Percentiles rank a stretch among this genome's conserved stretches.
These are phyloP conservation scores for Trichoderma guizhouense DNA, from an alignment of 2,329 filamentous ascomycete species.

Conservation along the genomic window DNA sequence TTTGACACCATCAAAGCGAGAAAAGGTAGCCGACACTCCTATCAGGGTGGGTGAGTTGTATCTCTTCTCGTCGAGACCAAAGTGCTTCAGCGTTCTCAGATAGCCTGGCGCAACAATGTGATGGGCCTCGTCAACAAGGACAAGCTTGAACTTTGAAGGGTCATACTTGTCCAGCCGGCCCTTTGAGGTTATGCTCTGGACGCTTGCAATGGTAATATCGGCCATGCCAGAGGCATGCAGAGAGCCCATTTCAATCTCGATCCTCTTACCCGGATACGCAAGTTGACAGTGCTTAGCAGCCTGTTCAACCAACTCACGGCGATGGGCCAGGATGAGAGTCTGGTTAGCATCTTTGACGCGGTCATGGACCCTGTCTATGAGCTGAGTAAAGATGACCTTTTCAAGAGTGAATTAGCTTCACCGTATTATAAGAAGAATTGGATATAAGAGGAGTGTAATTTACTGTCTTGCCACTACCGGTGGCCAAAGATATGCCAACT, in stretches of 20 bases:
- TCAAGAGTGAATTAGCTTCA: not conserved
- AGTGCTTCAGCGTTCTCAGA: constrained; percentile 70
- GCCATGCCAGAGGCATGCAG: constrained; percentile 72
- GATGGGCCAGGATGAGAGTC: constrained; percentile 88
- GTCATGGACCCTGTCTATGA: constrained; percentile 73
- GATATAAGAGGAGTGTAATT: not conserved
- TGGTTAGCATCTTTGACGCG: constrained; percentile 54
- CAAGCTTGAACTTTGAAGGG: constrained; percentile 74
- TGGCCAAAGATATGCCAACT: constrained; percentile 80
- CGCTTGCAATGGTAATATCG: constrained; percentile 90
- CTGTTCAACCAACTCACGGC: constrained; percentile 91
- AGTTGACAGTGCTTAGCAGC: constrained; percentile 78
- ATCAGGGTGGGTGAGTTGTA: constrained; percentile 62
- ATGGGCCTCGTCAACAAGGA: constrained; percentile 94
- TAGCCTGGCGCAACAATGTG: constrained; percentile 89
- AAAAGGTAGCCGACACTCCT: constrained; percentile 81
- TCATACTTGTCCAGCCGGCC: constrained; percentile 81
- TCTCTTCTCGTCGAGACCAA: constrained; percentile 58
- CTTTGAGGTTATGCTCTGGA: constrained; percentile 77
- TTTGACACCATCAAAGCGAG: constrained; percentile 76
- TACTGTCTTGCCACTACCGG: constrained; percentile 85
- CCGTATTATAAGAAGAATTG: not conserved
- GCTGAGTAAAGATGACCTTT: constrained; percentile 90
- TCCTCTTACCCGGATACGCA: constrained; percentile 73
- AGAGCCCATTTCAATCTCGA: constrained; percentile 91